Conservation (phyloP, 441 rosid species). For the Pelargonium hybrid region DNA sequence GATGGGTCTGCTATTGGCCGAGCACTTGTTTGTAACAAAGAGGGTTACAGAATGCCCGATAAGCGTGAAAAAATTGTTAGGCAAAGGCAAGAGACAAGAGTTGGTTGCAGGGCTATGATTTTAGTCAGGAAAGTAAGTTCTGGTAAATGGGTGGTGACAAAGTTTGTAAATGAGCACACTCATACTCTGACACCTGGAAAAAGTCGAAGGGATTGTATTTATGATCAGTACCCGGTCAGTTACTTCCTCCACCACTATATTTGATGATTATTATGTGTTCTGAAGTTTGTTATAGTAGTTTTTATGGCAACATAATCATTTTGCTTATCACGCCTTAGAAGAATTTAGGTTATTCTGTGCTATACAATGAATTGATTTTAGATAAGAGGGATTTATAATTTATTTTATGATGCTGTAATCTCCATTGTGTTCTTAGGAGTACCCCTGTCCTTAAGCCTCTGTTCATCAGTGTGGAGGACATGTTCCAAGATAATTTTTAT, state of each 20-base stretch:
- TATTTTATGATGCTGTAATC: too few species aligned
- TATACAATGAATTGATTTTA: too few species aligned
- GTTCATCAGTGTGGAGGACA: too few species aligned
- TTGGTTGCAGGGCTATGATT: slow-evolving; percentile 97
- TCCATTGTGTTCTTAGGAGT: too few species aligned
- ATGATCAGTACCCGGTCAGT: slow-evolving; percentile 96
- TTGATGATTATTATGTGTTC: background rate
- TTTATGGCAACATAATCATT: background rate
- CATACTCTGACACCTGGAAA: slow-evolving; percentile 79
- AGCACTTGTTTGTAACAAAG: slow-evolving; percentile 91
- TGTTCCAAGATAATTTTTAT: too few species aligned
- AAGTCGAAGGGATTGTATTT: slow-evolving; percentile 79
- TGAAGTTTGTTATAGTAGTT: slow-evolving; percentile 1
- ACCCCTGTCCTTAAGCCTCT: too few species aligned
- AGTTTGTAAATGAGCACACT: slow-evolving; percentile 83
- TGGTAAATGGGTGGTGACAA: slow-evolving; percentile 87
- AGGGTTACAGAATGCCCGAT: slow-evolving; percentile 85
- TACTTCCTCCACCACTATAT: slow-evolving; percentile 12
- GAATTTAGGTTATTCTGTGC: background rate
- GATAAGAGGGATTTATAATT: too few species aligned
- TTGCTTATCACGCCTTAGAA: background rate
- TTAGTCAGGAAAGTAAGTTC: slow-evolving; percentile 80
- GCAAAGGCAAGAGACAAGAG: slow-evolving; percentile 90
- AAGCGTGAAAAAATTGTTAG: slow-evolving; percentile 86
- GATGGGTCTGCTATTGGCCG: slow-evolving; percentile 94